These are phyloP conservation scores for Metarhizium guizhouense DNA, from an alignment of 2,329 filamentous ascomycete genomes.

Conservation along the genomic window DNA sequence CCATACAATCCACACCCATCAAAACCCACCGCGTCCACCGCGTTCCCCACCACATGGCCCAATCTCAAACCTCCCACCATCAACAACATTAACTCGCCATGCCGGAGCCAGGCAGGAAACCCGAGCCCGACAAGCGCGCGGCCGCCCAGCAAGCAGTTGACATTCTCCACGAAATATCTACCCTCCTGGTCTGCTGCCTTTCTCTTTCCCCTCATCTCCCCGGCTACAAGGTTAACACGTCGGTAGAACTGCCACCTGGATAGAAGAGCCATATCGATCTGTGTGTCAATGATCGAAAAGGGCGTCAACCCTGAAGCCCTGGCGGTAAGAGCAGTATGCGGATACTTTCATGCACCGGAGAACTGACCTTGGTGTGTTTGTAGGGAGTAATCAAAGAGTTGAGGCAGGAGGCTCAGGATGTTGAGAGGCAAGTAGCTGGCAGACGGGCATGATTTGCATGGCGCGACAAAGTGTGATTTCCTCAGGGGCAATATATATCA, in stretches of 20 bases:
- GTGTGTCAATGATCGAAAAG: constrained; percentile 94
- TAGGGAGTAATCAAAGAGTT: constrained; percentile 54
- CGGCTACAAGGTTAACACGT: constrained; percentile 3
- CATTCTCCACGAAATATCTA: constrained; percentile 77
- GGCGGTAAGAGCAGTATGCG: constrained; percentile 53
- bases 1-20: background rate
- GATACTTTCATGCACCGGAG: background rate
- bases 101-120: constrained; percentile 25
- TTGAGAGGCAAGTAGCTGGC: constrained; percentile 23
- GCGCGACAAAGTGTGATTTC: background rate
- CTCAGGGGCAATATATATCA: background rate
- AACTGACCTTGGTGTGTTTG: background rate
- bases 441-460: background rate
- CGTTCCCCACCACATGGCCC: background rate
- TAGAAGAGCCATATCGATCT: constrained; percentile 82
- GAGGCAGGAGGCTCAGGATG: constrained; percentile 44
- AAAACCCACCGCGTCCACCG: background rate
- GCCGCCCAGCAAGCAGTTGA: constrained; percentile 77
- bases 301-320: constrained; percentile 93
- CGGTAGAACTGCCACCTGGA: constrained; percentile 85
- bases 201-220: no score
- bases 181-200: constrained; percentile 61
- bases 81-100: constrained; percentile 16
- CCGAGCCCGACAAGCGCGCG: constrained; percentile 53
- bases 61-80: background rate